These are phyloP conservation scores for Heterococcus sp. DNA, from an alignment of 108 stramenopile species.

Conservation along the genomic window DNA sequence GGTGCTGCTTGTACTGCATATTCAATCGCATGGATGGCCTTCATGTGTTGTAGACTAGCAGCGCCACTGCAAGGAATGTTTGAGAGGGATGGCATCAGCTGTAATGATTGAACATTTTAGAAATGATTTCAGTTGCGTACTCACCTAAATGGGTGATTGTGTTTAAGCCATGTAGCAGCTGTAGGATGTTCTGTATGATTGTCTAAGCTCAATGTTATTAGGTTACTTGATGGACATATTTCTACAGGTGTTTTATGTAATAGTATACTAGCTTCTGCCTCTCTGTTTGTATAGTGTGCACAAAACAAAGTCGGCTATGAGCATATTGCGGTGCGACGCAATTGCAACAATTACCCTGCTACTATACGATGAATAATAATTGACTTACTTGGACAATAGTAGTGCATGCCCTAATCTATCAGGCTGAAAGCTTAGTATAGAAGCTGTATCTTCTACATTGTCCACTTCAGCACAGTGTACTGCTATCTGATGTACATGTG, in stretches of 20 bases:
- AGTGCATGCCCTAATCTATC: constrained; percentile 46
- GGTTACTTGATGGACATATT: constrained; percentile 47
- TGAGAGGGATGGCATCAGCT: background rate
- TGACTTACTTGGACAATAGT: constrained; percentile 7
- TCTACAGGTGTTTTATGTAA: constrained; percentile 48
- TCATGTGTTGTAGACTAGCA: background rate
- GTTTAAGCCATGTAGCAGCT: constrained; percentile 1
- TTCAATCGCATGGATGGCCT: background rate
- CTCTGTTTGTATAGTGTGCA: too few species aligned
- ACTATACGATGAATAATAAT: too few species aligned
- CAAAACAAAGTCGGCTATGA: too few species aligned
- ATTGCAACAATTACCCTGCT: constrained; percentile 9
- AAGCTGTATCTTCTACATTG: constrained; percentile 8
- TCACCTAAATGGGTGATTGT: background rate
- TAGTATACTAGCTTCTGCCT: too few species aligned
- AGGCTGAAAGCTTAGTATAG: constrained; percentile 30
- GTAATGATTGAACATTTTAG: background rate
- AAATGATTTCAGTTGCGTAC: background rate
- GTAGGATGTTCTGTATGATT: constrained; percentile 25
- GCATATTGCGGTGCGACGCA: too few species aligned
- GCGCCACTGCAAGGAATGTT: background rate
- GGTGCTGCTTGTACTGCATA: background rate
- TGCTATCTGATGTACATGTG: constrained; percentile 46
- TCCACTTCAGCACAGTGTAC: constrained; percentile 68
- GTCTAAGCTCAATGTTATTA: constrained; percentile 29